phyloP scores from a whole-genome alignment of 2,329 filamentous ascomycete species.

The Calonectria pseudoreteaudii region DNA sequence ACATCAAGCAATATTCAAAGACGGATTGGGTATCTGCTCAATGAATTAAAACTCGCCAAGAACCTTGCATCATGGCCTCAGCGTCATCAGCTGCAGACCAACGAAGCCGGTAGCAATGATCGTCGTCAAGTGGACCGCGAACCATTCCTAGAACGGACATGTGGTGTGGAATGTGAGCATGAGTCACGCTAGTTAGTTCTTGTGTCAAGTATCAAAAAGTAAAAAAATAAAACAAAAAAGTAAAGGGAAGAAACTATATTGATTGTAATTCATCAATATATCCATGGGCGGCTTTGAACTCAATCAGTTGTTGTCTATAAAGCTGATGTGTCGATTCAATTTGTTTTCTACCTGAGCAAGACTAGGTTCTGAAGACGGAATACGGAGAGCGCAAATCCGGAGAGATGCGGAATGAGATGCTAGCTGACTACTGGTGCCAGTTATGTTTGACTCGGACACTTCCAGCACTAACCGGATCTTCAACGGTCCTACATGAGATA shows the following conservation, averaged over 20 bases:
- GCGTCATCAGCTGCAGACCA: background rate
- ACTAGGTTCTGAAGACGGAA: too few relatives aligned
- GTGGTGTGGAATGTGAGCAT: conserved; percentile 26
- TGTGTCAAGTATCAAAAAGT: background rate
- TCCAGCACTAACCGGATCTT: conserved; percentile 8
- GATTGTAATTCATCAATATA: background rate
- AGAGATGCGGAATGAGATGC: background rate
- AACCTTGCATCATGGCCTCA: conserved; percentile 4
- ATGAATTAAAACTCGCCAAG: background rate
- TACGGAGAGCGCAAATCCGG: background rate
- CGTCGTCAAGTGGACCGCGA: conserved; percentile 13
- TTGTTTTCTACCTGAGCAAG: background rate
- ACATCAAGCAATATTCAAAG: background rate
- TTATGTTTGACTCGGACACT: conserved; percentile 34
- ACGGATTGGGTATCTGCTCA: background rate
- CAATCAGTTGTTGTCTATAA: background rate
- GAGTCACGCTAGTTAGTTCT: background rate
- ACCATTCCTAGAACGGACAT: conserved; percentile 22
- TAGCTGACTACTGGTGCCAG: background rate
- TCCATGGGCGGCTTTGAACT: background rate
- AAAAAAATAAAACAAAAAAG: background rate
- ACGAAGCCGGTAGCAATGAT: background rate
- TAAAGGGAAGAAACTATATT: background rate
- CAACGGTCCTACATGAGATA: background rate
- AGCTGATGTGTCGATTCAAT: background rate